phyloP scores from a whole-genome alignment of 2,329 filamentous ascomycete species.

The Cladosporium oxysporum region DNA sequence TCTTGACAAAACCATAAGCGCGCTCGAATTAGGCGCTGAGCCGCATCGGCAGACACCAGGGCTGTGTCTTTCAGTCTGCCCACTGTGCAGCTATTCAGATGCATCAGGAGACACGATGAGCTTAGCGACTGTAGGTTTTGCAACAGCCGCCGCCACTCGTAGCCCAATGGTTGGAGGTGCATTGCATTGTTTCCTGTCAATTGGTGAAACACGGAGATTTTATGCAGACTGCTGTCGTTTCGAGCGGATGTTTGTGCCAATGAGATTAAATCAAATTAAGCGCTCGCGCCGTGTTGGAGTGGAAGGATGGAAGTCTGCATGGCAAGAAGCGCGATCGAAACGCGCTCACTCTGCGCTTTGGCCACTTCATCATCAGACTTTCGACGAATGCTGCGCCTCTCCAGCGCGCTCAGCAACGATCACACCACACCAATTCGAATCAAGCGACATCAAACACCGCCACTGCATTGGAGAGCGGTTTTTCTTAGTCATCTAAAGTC shows the following conservation, averaged over 20 bases:
- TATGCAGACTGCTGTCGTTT: not conserved
- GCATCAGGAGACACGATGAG: not conserved
- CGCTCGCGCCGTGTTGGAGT: constrained; percentile 7
- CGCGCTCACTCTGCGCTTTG: not conserved
- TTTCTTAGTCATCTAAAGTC: not conserved
- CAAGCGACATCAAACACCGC: not conserved
- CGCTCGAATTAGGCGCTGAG: constrained; percentile 4
- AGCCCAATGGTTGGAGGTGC: not conserved
- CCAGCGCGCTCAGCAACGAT: not conserved
- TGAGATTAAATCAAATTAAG: not conserved
- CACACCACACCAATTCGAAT: not conserved
- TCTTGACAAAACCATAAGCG: constrained; percentile 1
- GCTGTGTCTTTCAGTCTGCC: not conserved
- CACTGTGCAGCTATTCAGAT: not conserved
- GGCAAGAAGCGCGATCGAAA: constrained; percentile 2
- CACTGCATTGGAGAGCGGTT: not conserved
- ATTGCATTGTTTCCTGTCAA: not conserved
- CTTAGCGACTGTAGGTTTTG: not conserved
- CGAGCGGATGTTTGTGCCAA: constrained; percentile 3
- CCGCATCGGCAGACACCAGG: not conserved
- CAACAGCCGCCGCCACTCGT: constrained; percentile 5
- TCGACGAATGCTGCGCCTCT: not conserved
- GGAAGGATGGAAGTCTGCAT: not conserved
- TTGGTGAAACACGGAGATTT: not conserved
- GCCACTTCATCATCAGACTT: not conserved